Evolutionary conservation across 2,329 filamentous ascomycete genomes (phyloP).

Genomic region (Diaporthe sp.): DNA sequence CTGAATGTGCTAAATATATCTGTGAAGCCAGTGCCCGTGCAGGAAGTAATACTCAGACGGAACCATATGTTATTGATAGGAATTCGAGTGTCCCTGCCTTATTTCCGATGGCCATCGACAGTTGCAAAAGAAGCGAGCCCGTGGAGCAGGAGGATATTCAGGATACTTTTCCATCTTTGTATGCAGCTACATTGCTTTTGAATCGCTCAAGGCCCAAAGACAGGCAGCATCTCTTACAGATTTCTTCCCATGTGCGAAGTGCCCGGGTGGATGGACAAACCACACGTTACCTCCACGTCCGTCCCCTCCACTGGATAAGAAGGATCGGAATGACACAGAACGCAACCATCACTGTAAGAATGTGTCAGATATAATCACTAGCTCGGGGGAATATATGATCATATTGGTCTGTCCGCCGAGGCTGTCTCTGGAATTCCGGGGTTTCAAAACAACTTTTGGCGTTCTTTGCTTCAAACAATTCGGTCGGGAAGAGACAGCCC

Average conservation of each 20-base stretch:
- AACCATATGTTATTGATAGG: too few relatives aligned
- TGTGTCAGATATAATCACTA: neutral
- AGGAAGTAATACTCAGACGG: too few relatives aligned
- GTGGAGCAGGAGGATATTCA: too few relatives aligned
- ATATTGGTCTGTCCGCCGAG: too few relatives aligned
- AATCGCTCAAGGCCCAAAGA: neutral
- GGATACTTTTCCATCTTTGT: too few relatives aligned
- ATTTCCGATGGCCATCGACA: too few relatives aligned
- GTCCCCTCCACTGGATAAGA: constrained; percentile 42
- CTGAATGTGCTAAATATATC: too few relatives aligned
- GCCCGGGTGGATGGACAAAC: neutral
- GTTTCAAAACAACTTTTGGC: too few relatives aligned
- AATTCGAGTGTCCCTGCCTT: too few relatives aligned
- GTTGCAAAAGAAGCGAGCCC: too few relatives aligned
- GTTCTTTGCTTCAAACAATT: neutral
- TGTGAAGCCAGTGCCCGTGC: too few relatives aligned
- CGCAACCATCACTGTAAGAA: constrained; percentile 47
- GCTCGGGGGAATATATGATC: neutral
- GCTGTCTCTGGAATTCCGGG: neutral
- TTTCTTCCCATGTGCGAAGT: neutral
- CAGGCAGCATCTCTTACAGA: neutral
- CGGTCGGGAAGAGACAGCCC: neutral
- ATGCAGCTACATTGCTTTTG: too few relatives aligned
- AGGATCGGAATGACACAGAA: constrained; percentile 41
- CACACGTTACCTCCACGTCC: constrained; percentile 24